Base-by-base conservation (phyloP, 1,139 yeast genomes). In the Taphrina betulina region DNA sequence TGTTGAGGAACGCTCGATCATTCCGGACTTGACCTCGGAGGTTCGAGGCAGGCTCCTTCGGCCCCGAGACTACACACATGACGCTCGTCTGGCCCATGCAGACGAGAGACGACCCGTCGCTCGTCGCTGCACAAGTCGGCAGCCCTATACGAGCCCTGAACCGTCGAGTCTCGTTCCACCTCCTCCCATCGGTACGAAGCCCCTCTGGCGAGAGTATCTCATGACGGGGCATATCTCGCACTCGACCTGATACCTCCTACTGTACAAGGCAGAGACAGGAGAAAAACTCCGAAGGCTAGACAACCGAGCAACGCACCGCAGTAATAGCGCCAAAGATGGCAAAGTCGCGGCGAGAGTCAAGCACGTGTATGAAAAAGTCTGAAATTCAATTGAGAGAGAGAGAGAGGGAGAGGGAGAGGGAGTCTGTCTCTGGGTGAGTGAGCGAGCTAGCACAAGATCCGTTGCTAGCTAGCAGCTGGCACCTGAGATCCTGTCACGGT, bases 181-280 rank as follows among this genome's bases (percentile, higher is more conserved):
- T 77, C 66, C 98, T 80, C 2, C 98, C 98, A 66, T 92, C 97
- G 52, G 40, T 31, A 63, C 97, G 77, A 48, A 92, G 76, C 3
- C 97, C 98, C 69, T 90, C 97, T 1, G 96, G 96, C 0, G 96
- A 88, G 66, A 86, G 89, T 51, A 90, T 71, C 72, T 90, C 98
- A 22, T 22, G 22, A 14, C 54, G 24, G n/a, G 54, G 54, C 54
- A 50, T 50, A 31, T 23, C 3, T 28, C 29, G 5, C 31, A 26
- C 31, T 7, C 7, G 31, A 26, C 31, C 7, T 7, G 31, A 35
- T 19, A 10, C 38, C 2, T 35, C 12, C 38, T 35, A 5, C n/a
- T n/a, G n/a, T n/a, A n/a, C n/a, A n/a, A n/a, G n/a, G n/a, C n/a
- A n/a, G n/a, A n/a, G n/a, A n/a, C n/a, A n/a, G n/a, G n/a, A n/a